Evolutionary conservation across 495 filamentous ascomycete species (phyloP).

Genomic region (Sordaria brevicollis): DNA sequence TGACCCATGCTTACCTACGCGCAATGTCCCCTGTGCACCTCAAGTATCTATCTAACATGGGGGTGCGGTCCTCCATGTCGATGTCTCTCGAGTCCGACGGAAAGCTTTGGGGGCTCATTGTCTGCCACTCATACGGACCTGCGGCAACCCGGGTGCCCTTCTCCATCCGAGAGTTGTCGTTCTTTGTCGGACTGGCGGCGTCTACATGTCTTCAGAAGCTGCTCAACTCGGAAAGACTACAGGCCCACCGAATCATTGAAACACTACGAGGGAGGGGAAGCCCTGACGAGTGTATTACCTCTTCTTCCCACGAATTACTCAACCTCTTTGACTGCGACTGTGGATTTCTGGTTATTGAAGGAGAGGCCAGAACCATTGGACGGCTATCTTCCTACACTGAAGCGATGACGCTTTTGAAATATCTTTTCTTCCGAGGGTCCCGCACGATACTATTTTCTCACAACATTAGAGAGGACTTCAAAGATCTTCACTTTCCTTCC

Average conservation of each 20-base stretch:
- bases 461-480: slow-evolving; percentile 60
- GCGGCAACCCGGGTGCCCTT: slow-evolving; percentile 70
- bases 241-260: slow-evolving; percentile 59
- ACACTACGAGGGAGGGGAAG: slow-evolving; percentile 57
- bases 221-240: slow-evolving; percentile 63
- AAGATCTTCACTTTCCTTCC: slow-evolving; percentile 59
- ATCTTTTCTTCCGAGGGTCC: slow-evolving; percentile 57
- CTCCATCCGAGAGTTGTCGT: slow-evolving; percentile 73
- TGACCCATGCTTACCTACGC: slow-evolving; percentile 66
- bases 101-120: slow-evolving; percentile 72
- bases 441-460: slow-evolving; percentile 58
- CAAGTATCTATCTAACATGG: slow-evolving; percentile 73
- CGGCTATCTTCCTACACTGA: slow-evolving; percentile 59
- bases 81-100: slow-evolving; percentile 71
- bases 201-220: slow-evolving; percentile 73
- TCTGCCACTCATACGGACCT: slow-evolving; percentile 63
- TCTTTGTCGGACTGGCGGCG: slow-evolving; percentile 64
- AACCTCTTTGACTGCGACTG: slow-evolving; percentile 74
- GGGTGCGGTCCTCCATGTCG: slow-evolving; percentile 73
- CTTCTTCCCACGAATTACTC: slow-evolving; percentile 69
- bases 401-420: slow-evolving; percentile 65
- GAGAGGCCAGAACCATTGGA: slow-evolving; percentile 70
- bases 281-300: slow-evolving; percentile 75
- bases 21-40: slow-evolving; percentile 76
- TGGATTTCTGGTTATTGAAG: slow-evolving; percentile 64